Conservation (phyloP, 257 asterid species). For the Solanum bulbocastanum region DNA sequence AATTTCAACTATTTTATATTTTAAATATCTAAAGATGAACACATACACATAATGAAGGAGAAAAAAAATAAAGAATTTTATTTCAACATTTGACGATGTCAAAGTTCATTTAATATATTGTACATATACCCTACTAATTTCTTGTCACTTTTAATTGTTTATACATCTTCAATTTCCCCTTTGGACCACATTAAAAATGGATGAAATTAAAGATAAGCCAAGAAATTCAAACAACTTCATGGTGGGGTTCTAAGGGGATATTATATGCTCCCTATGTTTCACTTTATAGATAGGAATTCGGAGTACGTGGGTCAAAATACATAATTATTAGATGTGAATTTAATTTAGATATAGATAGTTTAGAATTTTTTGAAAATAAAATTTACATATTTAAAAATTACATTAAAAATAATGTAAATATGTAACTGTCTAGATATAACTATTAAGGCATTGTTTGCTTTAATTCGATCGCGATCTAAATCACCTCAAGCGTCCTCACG, state of each 20-base stretch:
- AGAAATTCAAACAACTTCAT: not conserved
- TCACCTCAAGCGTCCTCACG: not conserved
- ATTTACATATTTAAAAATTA: not conserved
- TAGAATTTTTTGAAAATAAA: not conserved
- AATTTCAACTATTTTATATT: not conserved
- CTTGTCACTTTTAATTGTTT: not conserved
- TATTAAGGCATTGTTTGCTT: accelerated
- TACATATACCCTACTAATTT: not conserved
- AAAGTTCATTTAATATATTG: not conserved
- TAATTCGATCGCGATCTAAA: not conserved
- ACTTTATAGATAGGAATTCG: not conserved
- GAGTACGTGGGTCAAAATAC: not conserved
- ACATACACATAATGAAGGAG: not conserved
- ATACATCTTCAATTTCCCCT: not conserved
- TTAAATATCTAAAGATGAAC: not conserved
- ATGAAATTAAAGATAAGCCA: not conserved
- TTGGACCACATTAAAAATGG: not conserved
- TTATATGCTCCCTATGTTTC: not conserved
- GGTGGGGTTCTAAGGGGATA: not conserved
- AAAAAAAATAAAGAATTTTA: not conserved
- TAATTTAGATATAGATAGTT: no score
- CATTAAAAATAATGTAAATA: not conserved
- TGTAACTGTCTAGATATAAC: not conserved
- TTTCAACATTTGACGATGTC: not conserved
- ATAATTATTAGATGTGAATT: not conserved